Base-by-base conservation (phyloP, 2,329 filamentous ascomycete genomes). In the Fusarium oxysporum region DNA sequence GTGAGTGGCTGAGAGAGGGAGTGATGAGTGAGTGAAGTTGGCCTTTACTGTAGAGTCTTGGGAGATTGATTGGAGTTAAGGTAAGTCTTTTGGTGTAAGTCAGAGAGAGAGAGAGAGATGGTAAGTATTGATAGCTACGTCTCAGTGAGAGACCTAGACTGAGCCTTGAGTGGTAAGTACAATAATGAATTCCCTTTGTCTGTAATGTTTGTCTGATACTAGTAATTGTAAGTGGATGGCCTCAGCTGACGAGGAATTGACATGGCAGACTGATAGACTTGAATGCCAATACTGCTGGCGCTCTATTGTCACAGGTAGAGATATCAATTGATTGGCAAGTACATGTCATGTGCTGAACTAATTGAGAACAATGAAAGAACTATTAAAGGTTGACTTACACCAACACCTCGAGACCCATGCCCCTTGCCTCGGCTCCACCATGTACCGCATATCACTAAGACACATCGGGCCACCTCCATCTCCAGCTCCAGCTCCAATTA, bases 401-500 rank as follows among this genome's bases (percentile, higher is more conserved):
- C 19, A 35, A 28, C 25, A 53, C 3, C 21, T 17, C 9, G 6
- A 17, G 47, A 23, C 30, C 50, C 50, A 37, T 53, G 17, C 25
- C 37, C 37, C 28, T 16, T 51, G 23, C n/a, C n/a, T 35, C 21
- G 16, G 60, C 60, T 58, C 60, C 60, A 60, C 54, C 40, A 37
- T 35, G 55, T 43, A 28, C 51, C 17, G 50, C 44, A 21, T 43
- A n/a, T 61, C 55, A 53, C 50, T 38, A 41, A 33, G 41, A 69
- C 62, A 40, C 43, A 47, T 47, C 23, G 50, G 50, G 50, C 23
- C 32, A 53, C 33, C 13, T 32, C 51, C 53, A 55, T 19, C 28
- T 45, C 35, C 37, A 61, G 44, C 40, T 66, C 47, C 37, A 61
- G 45, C 40, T 66, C 47, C 45, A 65, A 58, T 56, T 64, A 62